Base-by-base conservation (phyloP, 2,329 filamentous ascomycete genomes). In the Ascomycota sp. region DNA sequence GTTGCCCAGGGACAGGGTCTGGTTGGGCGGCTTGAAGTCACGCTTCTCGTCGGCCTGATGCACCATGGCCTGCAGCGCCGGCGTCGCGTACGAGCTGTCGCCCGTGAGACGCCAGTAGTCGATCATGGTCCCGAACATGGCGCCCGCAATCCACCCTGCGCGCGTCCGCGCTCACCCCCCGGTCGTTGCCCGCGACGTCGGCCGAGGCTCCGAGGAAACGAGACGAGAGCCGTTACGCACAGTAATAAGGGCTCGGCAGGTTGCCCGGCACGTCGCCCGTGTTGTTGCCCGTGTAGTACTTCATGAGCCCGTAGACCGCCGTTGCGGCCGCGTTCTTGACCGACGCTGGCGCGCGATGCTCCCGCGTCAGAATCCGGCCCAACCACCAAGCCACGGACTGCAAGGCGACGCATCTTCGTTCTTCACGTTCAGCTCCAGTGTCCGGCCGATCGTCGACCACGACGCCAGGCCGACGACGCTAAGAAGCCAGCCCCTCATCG, bases 101-200 rank as follows among this genome's bases (percentile, higher is more conserved):
- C 63, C 65, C 2, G 68, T 73, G 31, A 61, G 59, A 36, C 62
- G 59, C 64, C 65, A 72, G 43, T 75, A 75, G 44, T 74, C 65
- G 31, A 75, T 60, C 35, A 71, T 44, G 2, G 63, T 61, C 38
- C 66, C 61, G 53, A 70, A 71, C 52, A 75, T 55, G 24, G 62
- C 61, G 31, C 65, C 61, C 8, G 58, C 63, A 45, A 74, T 67
- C 69, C 69, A 75, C 69, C 69, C n/a, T n/a, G n/a, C n/a, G n/a
- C n/a, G n/a, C n/a, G n/a, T n/a, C n/a, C n/a, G n/a, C n/a, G n/a
- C n/a, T n/a, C n/a, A n/a, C n/a, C n/a, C n/a, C n/a, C n/a, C n/a
- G n/a, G n/a, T n/a, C n/a, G n/a, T 25, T 77, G 70, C 38, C 61
- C 58, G 35, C 59, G 58, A 4, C 59, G 50, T 17, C 56, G 51